phyloP scores from a whole-genome alignment of 2,329 filamentous ascomycete genomes.

The Epichloe uncinata region DNA sequence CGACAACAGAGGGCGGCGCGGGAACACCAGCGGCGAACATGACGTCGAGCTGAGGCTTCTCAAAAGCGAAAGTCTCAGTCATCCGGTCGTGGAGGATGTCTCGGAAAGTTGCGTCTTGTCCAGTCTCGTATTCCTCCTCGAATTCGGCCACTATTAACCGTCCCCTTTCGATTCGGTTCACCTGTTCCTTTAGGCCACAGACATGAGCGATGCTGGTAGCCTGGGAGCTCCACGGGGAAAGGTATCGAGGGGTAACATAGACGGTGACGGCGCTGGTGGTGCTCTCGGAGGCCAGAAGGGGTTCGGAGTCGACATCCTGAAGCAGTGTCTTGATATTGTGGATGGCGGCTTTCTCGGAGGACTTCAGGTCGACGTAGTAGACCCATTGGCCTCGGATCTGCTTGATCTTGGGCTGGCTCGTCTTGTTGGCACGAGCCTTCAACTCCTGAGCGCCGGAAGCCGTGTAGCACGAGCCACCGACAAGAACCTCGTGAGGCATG shows the following conservation, averaged over 20 bases:
- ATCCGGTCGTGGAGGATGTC: conserved; percentile 84
- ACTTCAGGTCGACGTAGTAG: conserved; percentile 53
- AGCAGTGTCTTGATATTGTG: conserved; percentile 34
- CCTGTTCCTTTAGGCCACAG: conserved; percentile 60
- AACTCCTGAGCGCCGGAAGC: conserved; percentile 30
- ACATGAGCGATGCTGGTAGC: conserved; percentile 89
- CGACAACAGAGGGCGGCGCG: conserved; percentile 57
- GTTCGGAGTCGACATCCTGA: conserved; percentile 22
- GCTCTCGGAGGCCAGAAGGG: conserved; percentile 14
- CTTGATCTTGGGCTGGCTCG: conserved; percentile 29
- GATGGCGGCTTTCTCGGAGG: conserved; percentile 29
- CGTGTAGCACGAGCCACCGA: conserved; percentile 37
- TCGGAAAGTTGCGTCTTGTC: conserved; percentile 41
- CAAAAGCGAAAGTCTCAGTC: conserved; percentile 68
- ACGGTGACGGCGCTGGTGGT: conserved; percentile 41
- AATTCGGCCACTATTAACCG: conserved; percentile 60
- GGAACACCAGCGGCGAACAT: conserved; percentile 65
- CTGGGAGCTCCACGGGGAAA: conserved; percentile 96
- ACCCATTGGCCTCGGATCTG: conserved; percentile 41
- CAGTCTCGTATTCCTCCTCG: conserved; percentile 28
- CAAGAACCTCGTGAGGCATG: conserved; percentile 24
- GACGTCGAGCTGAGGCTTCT: conserved; percentile 52
- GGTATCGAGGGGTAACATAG: conserved; percentile 70
- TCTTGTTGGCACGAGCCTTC: conserved; percentile 30
- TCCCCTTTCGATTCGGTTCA: conserved; percentile 76